Evolutionary conservation across 176 grass and related monocot species (phyloP).

Genomic region (Otatea glauca): DNA sequence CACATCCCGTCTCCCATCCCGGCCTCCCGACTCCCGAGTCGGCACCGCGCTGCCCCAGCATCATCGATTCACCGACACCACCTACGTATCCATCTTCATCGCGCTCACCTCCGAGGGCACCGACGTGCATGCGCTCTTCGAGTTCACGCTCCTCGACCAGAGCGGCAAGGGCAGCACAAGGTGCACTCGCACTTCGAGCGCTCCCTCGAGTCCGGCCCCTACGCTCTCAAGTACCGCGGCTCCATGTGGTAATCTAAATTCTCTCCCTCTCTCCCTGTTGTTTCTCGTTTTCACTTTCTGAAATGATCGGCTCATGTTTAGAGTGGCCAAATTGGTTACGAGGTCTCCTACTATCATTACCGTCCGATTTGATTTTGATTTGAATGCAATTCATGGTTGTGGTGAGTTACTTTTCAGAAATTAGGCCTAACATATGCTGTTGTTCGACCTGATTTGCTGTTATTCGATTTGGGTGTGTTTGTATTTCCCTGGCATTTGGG

Average conservation of each 20-base stretch:
- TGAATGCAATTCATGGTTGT: not conserved
- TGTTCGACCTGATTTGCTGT: not conserved
- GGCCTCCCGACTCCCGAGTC: too few relatives aligned
- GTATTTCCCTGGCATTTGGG: not conserved
- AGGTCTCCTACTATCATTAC: not conserved
- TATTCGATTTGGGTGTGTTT: not conserved
- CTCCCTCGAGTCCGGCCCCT: constrained; percentile 76
- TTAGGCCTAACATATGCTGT: not conserved
- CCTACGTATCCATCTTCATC: constrained; percentile 93
- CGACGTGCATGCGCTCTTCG: constrained; percentile 92
- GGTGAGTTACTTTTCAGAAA: not conserved
- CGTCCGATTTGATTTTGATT: not conserved
- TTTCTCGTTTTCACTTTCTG: not conserved
- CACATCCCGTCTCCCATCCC: too few relatives aligned
- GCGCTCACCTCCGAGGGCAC: constrained; percentile 84
- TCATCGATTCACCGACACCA: too few relatives aligned
- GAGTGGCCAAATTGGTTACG: not conserved
- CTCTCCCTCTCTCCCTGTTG: not conserved
- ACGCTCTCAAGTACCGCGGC: constrained; percentile 88
- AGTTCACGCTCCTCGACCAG: constrained; percentile 93
- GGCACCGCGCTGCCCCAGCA: too few relatives aligned
- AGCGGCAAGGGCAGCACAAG: constrained; percentile 83
- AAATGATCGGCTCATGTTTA: not conserved
- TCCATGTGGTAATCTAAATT: constrained; percentile 83
- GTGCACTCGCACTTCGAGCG: constrained; percentile 91